These are phyloP conservation scores for Neltuma alba DNA, from an alignment of 306 rosid genomes.

Conservation along the genomic window DNA sequence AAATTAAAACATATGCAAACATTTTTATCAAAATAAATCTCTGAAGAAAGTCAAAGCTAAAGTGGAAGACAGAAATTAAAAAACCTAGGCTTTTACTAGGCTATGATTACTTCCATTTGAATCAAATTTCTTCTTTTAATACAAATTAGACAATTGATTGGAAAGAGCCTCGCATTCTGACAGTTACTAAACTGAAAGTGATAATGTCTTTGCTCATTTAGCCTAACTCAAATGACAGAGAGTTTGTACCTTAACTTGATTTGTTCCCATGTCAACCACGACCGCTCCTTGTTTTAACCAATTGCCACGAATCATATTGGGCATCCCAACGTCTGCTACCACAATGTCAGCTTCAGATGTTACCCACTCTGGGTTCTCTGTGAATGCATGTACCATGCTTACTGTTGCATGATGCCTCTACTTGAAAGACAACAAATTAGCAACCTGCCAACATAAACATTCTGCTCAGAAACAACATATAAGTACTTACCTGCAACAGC, in stretches of 20 bases:
- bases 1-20: background rate
- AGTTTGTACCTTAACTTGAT: constrained; percentile 46
- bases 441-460: constrained; percentile 22
- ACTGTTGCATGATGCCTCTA: constrained; percentile 65
- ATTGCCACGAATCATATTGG: constrained; percentile 46
- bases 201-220: constrained; percentile 25
- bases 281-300: constrained; percentile 64
- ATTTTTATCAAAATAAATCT: background rate
- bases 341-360: constrained; percentile 58
- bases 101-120: background rate
- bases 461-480: constrained; percentile 30
- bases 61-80: background rate
- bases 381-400: constrained; percentile 47
- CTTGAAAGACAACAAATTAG: constrained; percentile 35
- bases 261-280: constrained; percentile 61
- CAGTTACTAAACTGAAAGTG: constrained; percentile 8
- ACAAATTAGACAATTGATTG: background rate
- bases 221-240: background rate
- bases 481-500: constrained; percentile 54
- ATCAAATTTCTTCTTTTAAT: background rate
- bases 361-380: constrained; percentile 48
- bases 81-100: background rate
- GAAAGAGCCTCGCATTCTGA: background rate
- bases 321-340: constrained; percentile 58
- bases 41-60: background rate